phyloP scores from a whole-genome alignment of 257 asterid genomes.

The Solanum bulbocastanum region DNA sequence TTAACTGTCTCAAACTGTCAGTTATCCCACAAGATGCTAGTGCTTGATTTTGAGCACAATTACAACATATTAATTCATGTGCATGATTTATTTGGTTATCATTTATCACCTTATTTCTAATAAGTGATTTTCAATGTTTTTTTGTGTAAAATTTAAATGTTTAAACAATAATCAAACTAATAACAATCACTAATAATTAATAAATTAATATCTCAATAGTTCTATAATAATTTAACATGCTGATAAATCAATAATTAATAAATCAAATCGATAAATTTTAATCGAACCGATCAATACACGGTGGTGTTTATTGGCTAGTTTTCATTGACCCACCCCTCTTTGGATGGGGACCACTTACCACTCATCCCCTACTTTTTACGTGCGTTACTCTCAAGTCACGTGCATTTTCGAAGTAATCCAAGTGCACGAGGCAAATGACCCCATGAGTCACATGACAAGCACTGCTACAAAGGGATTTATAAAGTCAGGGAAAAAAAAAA shows the following conservation, averaged over 20 bases:
- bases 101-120: neutral
- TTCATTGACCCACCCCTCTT: neutral
- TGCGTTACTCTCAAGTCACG: constrained; percentile 15
- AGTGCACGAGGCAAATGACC: constrained; percentile 16
- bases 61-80: too few relatives aligned
- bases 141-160: too few relatives aligned
- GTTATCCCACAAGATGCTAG: too few relatives aligned
- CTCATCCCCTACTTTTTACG: constrained; percentile 12
- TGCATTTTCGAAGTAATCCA: constrained; percentile 1
- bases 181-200: too few relatives aligned
- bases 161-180: too few relatives aligned
- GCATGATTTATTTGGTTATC: neutral
- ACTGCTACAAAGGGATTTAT: neutral
- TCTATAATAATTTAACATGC: too few relatives aligned
- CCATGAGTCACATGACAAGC: neutral
- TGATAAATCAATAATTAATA: too few relatives aligned
- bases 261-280: too few relatives aligned
- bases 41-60: neutral
- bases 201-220: too few relatives aligned
- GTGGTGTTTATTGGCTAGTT: neutral
- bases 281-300: too few relatives aligned
- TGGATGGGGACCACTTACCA: neutral
- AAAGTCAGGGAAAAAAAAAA: neutral
- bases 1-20: neutral
- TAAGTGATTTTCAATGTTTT: too few relatives aligned